A percentile compares a stretch with the other conserved stretches of the same genome.
Evolutionary conservation across 306 rosid genomes (phyloP).

Genomic region (Castanea sativa): DNA sequence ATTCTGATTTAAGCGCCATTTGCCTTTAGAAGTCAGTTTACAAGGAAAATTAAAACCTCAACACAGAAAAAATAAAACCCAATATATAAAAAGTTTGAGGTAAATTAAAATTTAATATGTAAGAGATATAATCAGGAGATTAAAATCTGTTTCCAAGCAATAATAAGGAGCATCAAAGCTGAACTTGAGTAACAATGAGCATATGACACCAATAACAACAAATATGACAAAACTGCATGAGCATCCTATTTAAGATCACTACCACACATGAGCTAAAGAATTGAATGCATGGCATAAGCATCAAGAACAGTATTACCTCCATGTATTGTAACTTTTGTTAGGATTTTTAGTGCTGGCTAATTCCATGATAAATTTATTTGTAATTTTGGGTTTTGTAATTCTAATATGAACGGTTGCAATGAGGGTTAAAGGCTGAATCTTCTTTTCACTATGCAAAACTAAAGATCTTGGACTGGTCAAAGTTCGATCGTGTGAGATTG

Average conservation of each 20-base stretch:
- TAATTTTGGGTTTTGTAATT: too few species aligned
- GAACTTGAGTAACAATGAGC: background rate
- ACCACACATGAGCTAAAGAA: background rate
- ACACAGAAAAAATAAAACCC: background rate
- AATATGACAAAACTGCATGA: background rate
- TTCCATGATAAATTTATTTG: background rate
- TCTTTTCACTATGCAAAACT: too few species aligned
- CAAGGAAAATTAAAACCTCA: slow-evolving; percentile 20
- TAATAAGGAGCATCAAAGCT: background rate
- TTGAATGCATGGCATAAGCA: background rate
- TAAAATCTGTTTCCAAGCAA: background rate
- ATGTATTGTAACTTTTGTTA: background rate
- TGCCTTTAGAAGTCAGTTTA: slow-evolving; percentile 43
- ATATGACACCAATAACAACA: background rate
- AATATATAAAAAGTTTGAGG: background rate
- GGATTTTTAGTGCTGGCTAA: background rate
- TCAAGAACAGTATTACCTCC: background rate
- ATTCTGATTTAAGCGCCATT: slow-evolving; percentile 39
- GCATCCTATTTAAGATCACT: background rate
- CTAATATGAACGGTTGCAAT: too few species aligned
- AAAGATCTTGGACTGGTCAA: too few species aligned
- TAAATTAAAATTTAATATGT: background rate
- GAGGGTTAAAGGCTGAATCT: too few species aligned
- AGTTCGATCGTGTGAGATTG: too few species aligned
- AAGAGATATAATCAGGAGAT: background rate